These are phyloP conservation scores for Macrotyloma uniflorum DNA, from an alignment of 306 rosid genomes.

Conservation along the genomic window DNA sequence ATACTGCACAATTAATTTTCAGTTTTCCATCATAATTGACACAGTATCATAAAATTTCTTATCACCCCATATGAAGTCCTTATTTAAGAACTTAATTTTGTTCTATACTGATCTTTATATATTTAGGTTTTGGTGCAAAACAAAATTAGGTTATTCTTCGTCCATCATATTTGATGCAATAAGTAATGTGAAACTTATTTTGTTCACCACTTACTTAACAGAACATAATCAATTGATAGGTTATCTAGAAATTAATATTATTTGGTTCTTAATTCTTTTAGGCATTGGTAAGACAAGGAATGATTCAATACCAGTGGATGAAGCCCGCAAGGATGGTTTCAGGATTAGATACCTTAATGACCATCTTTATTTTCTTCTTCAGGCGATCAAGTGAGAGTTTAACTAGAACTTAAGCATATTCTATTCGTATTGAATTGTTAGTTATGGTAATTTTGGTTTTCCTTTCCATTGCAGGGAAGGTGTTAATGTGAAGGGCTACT, in stretches of 20 bases:
- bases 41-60: background rate
- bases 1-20: no score
- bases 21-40: no score
- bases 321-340: constrained; percentile 47
- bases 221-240: background rate
- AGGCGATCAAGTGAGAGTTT: constrained; percentile 56
- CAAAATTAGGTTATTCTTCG: background rate
- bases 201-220: background rate
- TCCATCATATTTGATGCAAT: background rate
- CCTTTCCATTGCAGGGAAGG: background rate
- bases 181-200: background rate
- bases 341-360: constrained; percentile 52
- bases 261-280: background rate
- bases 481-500: background rate
- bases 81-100: background rate
- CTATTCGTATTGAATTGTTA: background rate
- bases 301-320: constrained; percentile 43
- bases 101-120: no score
- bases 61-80: background rate
- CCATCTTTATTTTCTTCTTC: constrained; percentile 54
- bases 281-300: constrained; percentile 55
- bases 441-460: background rate
- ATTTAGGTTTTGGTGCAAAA: no score
- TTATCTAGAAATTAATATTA: background rate
- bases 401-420: no score